A percentile compares a stretch with the other conserved stretches of the same genome.
These are phyloP conservation scores for Irpex sp. DNA, from an alignment of 1,284 basidiomycete genomes.

Conservation along the genomic window DNA sequence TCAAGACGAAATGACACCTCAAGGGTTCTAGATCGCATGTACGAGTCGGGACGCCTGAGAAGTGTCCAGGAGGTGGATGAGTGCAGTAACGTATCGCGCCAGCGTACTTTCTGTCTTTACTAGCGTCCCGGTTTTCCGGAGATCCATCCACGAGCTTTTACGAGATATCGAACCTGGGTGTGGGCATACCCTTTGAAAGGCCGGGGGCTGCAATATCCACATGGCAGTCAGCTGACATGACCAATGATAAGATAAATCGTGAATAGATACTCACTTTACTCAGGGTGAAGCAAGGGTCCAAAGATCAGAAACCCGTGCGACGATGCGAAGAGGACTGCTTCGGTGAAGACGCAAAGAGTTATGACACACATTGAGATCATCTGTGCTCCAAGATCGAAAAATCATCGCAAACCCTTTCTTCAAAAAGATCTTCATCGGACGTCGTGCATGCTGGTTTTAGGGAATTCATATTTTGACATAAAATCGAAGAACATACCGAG, in stretches of 20 bases:
- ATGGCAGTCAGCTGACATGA: background rate
- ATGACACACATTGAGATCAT: background rate
- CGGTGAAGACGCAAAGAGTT: no score
- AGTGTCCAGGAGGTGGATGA: background rate
- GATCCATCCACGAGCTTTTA: background rate
- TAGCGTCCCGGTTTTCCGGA: background rate
- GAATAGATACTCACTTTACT: background rate
- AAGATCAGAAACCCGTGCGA: background rate
- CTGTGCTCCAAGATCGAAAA: background rate
- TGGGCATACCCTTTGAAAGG: background rate
- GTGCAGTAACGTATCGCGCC: background rate
- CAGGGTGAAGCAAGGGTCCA: background rate
- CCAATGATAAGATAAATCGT: background rate
- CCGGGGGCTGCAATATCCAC: background rate
- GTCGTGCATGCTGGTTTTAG: background rate
- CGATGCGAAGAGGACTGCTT: no score
- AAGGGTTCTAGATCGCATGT: background rate
- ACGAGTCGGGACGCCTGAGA: background rate
- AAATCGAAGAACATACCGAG: constrained; percentile 4
- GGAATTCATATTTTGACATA: constrained; percentile 6
- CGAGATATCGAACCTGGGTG: background rate
- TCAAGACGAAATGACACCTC: background rate
- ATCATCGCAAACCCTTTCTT: background rate
- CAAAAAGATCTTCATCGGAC: background rate
- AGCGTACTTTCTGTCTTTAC: background rate